Conservation (phyloP, 2,329 filamentous ascomycete species). For the Alternaria triticina region DNA sequence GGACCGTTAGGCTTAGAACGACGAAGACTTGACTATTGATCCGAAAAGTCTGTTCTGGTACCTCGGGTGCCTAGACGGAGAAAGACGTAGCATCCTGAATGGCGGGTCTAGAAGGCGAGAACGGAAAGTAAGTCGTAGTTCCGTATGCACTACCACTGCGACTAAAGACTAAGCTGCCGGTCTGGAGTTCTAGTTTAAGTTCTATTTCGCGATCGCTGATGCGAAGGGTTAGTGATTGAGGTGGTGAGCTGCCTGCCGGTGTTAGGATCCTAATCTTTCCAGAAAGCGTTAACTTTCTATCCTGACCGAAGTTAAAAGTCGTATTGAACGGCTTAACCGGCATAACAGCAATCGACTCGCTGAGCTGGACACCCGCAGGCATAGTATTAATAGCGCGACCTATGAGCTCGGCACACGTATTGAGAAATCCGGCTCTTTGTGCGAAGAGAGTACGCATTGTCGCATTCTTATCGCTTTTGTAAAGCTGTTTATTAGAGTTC, state of each 20-base stretch:
- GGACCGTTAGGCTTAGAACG: neutral
- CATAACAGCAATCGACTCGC: neutral
- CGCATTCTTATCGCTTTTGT: slow-evolving; percentile 29
- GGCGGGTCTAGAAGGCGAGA: neutral
- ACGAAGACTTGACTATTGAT: neutral
- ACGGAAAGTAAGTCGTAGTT: neutral
- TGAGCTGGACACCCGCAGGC: slow-evolving; percentile 2
- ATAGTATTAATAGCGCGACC: slow-evolving; percentile 14
- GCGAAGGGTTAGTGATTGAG: neutral
- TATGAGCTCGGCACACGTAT: slow-evolving; percentile 9
- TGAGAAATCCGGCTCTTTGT: neutral
- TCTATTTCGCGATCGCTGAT: neutral
- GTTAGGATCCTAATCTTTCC: slow-evolving; percentile 3
- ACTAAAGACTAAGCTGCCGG: neutral
- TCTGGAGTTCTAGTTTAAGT: neutral
- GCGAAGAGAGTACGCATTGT: slow-evolving; percentile 29
- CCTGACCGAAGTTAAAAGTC: neutral
- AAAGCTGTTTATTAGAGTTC: slow-evolving; percentile 37
- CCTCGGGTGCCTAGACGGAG: neutral
- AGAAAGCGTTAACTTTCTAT: neutral
- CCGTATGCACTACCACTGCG: neutral
- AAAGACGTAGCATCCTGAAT: neutral
- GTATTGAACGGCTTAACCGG: neutral
- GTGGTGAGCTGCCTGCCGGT: neutral
- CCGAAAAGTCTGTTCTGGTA: neutral